phyloP scores from a whole-genome alignment of 371 early-diverging fungal species.

The Apophysomyces elegans region DNA sequence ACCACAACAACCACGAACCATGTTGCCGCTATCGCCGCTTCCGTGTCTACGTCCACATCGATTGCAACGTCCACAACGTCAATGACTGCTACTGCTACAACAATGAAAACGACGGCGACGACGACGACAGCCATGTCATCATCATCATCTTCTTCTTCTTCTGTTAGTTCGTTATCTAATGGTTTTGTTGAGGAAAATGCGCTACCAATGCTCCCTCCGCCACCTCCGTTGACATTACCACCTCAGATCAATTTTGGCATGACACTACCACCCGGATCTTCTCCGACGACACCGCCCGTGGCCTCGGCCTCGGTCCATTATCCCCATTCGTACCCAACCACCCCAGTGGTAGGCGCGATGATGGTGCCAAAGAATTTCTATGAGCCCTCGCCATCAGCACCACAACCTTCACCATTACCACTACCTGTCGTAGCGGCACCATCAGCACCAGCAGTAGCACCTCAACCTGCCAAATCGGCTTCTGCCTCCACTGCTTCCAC shows the following conservation, averaged over 20 bases:
- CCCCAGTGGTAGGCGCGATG: not conserved
- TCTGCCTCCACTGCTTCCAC: not conserved
- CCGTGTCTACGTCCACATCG: no score
- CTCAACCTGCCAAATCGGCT: constrained; percentile 1
- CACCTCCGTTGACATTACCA: not conserved
- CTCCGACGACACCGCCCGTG: not conserved
- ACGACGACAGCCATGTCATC: not conserved
- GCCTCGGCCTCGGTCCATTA: constrained; percentile 12
- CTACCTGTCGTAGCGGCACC: not conserved
- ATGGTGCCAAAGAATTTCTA: constrained; percentile 1
- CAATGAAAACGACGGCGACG: not conserved
- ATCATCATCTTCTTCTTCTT: not conserved
- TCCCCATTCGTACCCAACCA: constrained; percentile 7
- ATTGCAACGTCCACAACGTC: no score
- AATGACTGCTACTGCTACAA: no score
- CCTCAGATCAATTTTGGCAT: not conserved
- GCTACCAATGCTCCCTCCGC: not conserved
- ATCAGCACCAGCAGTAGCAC: not conserved
- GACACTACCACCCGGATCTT: not conserved
- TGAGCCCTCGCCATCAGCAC: not conserved
- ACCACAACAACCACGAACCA: no score
- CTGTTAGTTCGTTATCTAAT: not conserved
- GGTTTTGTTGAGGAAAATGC: not conserved
- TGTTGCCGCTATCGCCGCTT: no score
- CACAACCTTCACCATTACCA: not conserved